Base-by-base conservation (phyloP, 805 yeast species). In the Jamesozyma spencerorum region DNA sequence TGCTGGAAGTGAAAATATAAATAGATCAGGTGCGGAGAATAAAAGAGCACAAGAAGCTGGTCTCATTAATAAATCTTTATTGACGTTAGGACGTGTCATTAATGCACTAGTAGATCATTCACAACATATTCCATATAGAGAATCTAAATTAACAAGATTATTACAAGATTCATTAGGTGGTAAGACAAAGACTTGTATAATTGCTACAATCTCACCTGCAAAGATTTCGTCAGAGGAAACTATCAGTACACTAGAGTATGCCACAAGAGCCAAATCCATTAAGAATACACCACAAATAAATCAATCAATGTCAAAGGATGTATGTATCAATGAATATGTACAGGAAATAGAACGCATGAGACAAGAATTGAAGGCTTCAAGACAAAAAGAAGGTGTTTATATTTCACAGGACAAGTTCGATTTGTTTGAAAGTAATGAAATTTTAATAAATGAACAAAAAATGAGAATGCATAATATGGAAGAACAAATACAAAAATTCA, bases 21-120 rank as follows among this genome's bases (percentile, higher is more conserved):
- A 69, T 47, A 68, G 85, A 47, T 82, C 94, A 0, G 97, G 97
- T 2, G 94, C 95, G 0, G 74, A 75, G 19, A 79, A 81, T 54
- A 79, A 75, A 53, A 71, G 94, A 30, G 96, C 95, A 0, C 77
- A 86, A 46, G 97, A 87, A 59, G 95, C 96, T 2, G 96, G 96
- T 0, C 72, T 82, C 44, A 88, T 88, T 35, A 87, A 87, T 60
- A 94, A 85, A 58, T 81, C 92, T 52, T 67, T 87, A 39, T 64
- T 88, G 27, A 79, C 96, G 0, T 69, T 87, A 34, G 97, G 97
- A 1, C 68, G 94, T 40, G 96, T 88, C 1, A 88, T 87, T 20
- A 85, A 81, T 58, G 74, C 79, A 0, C 58, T 80, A 26, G 84
- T 77, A 3, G 85, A 78, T 48, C 70, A 70, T 31, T 66, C 77